Evolutionary conservation across 768 basidiomycete species (phyloP).

Genomic region (Scleroderma bovista): DNA sequence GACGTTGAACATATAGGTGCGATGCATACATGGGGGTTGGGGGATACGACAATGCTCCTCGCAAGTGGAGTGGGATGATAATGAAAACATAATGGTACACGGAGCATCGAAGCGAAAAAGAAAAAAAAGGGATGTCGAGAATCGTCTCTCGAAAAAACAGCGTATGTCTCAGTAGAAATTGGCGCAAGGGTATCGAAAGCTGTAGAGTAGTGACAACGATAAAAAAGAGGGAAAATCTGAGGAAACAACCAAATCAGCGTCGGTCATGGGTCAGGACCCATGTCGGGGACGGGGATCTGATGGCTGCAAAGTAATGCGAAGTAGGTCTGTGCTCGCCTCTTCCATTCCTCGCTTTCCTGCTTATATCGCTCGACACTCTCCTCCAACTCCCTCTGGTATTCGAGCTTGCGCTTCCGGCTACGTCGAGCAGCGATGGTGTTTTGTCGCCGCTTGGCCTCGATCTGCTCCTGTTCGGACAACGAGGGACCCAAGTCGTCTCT

Average conservation of each 20-base stretch:
- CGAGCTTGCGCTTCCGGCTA: slow-evolving; percentile 68
- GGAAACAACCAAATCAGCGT: neutral
- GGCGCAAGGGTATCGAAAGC: slow-evolving; percentile 1
- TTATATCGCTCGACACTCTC: slow-evolving; percentile 46
- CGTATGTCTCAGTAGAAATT: slow-evolving; percentile 10
- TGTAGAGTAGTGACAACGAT: slow-evolving; percentile 9
- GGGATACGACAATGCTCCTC: slow-evolving; percentile 53
- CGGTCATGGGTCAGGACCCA: slow-evolving; percentile 27
- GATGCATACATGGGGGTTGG: slow-evolving; percentile 16
- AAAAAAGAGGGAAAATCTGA: slow-evolving; percentile 4
- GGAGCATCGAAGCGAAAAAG: slow-evolving; percentile 40
- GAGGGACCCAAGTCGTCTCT: slow-evolving; percentile 39
- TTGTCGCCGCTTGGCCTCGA: slow-evolving; percentile 72
- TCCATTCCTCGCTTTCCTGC: slow-evolving; percentile 60
- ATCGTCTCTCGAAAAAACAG: neutral
- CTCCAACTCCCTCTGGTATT: slow-evolving; percentile 64
- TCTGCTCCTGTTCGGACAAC: slow-evolving; percentile 57
- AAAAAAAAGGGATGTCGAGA: too few species aligned
- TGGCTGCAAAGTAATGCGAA: slow-evolving; percentile 53
- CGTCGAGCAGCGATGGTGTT: slow-evolving; percentile 85
- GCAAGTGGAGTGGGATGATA: slow-evolving; percentile 40
- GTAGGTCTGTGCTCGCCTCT: slow-evolving; percentile 41
- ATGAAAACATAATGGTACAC: slow-evolving; percentile 29
- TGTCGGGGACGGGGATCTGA: slow-evolving; percentile 51
- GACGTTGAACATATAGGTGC: neutral